These are phyloP conservation scores for Penicillium corylophilum DNA, from an alignment of 2,329 filamentous ascomycete genomes.

Conservation along the genomic window DNA sequence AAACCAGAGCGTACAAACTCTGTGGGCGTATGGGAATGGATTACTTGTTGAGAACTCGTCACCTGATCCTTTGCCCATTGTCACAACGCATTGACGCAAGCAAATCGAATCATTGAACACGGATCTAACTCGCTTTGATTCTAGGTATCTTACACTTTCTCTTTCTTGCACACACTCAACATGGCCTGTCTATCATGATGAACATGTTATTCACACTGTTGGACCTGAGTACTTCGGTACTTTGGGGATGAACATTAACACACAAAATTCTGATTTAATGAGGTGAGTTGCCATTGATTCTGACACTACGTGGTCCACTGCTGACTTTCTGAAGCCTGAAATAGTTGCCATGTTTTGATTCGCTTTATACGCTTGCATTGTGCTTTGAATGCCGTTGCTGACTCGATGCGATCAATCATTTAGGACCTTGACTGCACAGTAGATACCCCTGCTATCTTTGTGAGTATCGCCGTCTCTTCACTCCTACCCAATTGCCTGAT, in stretches of 20 bases:
- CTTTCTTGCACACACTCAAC: constrained; percentile 19
- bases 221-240: constrained; percentile 56
- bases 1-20: constrained; percentile 64
- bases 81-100: constrained; percentile 15
- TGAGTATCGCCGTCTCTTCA: constrained; percentile 20
- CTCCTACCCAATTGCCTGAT: constrained; percentile 47
- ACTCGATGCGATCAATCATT: constrained; percentile 22
- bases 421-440: constrained; percentile 14
- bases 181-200: constrained; percentile 57
- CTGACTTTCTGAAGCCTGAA: constrained; percentile 43
- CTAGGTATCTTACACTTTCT: constrained; percentile 28
- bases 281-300: constrained; percentile 45
- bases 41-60: constrained; percentile 69
- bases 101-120: constrained; percentile 16
- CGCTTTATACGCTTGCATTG: constrained; percentile 22
- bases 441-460: constrained; percentile 8
- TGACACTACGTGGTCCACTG: constrained; percentile 9
- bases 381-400: constrained; percentile 28
- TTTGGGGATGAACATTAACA: constrained; percentile 60
- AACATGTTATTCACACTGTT: constrained; percentile 69
- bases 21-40: constrained; percentile 55
- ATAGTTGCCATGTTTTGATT: constrained; percentile 39
- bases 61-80: constrained; percentile 51
- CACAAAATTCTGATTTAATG: constrained; percentile 73
- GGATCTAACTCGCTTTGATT: constrained; percentile 15